phyloP scores from a whole-genome alignment of 352 stramenopile species.

The Blastocystis sp. region DNA sequence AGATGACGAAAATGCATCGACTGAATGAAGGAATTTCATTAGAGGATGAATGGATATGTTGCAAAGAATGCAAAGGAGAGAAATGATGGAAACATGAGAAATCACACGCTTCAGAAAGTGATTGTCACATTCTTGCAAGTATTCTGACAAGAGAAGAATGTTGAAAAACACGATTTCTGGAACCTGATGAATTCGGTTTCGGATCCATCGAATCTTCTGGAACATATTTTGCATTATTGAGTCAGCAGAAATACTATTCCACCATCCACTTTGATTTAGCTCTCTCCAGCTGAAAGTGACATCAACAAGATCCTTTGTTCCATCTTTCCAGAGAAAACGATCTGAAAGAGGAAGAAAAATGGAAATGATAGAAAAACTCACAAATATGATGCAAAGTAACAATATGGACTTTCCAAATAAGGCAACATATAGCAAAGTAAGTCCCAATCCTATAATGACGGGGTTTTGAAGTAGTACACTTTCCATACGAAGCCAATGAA shows the following conservation, averaged over 20 bases:
- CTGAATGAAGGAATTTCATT: not conserved
- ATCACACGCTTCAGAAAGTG: not conserved
- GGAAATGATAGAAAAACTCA: not conserved
- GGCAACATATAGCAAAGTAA: not conserved
- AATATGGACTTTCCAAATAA: not conserved
- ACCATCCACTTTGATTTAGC: not conserved
- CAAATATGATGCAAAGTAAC: not conserved
- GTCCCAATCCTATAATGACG: not conserved
- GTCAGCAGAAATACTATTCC: not conserved
- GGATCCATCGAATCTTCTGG: not conserved
- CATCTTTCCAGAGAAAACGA: no score
- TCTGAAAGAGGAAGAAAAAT: not conserved
- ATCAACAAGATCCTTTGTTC: no score
- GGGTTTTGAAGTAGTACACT: not conserved
- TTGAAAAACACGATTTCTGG: not conserved
- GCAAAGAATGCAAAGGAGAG: not conserved
- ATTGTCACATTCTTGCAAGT: not conserved
- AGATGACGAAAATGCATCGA: constrained; percentile 18
- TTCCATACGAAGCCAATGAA: not conserved
- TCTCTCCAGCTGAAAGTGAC: not conserved
- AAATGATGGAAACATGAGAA: not conserved
- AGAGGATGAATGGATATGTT: not conserved
- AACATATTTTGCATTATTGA: not conserved
- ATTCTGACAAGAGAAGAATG: not conserved
- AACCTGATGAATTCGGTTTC: not conserved